Conservation (phyloP, 768 basidiomycete species). For the Termitomyces sp. region DNA sequence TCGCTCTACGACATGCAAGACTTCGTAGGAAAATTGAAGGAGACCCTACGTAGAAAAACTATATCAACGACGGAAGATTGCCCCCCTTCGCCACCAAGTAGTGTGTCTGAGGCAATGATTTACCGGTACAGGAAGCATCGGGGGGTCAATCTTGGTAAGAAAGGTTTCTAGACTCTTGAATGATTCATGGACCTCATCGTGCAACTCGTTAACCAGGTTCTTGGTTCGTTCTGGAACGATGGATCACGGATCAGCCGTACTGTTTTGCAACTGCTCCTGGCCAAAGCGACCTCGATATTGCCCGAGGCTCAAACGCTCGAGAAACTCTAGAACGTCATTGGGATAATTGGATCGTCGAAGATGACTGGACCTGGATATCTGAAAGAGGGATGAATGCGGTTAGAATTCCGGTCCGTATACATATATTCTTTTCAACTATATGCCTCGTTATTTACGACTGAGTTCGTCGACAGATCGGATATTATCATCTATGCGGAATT, state of each 20-base stretch:
- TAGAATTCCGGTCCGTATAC: constrained; percentile 51
- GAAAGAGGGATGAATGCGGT: constrained; percentile 58
- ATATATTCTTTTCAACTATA: constrained; percentile 6
- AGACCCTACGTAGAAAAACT: neutral
- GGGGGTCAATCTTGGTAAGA: constrained; percentile 79
- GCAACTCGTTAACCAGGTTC: constrained; percentile 40
- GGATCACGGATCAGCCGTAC: constrained; percentile 67
- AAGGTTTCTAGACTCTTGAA: neutral
- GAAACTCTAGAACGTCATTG: constrained; percentile 61
- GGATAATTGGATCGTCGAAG: constrained; percentile 66
- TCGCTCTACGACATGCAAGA: neutral
- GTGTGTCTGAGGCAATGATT: constrained; percentile 3
- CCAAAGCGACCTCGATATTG: constrained; percentile 71
- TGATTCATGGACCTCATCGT: neutral
- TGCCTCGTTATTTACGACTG: neutral
- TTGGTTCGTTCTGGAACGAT: constrained; percentile 78
- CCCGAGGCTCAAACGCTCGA: constrained; percentile 48
- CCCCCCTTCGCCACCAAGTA: neutral
- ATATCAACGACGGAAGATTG: neutral
- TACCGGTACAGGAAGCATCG: constrained; percentile 68
- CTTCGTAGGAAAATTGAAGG: constrained; percentile 3
- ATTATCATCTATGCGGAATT: constrained; percentile 62
- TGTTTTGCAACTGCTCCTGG: constrained; percentile 46
- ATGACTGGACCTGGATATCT: constrained; percentile 63
- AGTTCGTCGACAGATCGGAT: constrained; percentile 52